Conservation (phyloP, 148 eudicot species). For the Diospyros lotus region DNA sequence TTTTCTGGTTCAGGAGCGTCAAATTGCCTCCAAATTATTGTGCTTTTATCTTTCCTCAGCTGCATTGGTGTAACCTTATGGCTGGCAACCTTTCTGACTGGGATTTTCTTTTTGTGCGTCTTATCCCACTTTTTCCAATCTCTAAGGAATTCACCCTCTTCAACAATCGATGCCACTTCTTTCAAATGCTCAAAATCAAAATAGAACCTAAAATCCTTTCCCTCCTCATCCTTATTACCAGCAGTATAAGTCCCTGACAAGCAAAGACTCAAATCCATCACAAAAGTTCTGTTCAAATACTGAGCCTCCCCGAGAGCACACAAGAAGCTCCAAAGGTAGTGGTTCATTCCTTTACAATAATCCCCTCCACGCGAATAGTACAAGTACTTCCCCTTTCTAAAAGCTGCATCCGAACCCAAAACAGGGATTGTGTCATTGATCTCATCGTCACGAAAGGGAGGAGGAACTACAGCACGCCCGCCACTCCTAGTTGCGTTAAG, state of each 20-base stretch:
- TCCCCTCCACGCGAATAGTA: constrained; percentile 97
- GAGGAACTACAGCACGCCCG: constrained; percentile 24
- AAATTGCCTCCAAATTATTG: constrained; percentile 90
- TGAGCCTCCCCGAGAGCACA: constrained; percentile 96
- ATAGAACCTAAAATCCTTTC: constrained; percentile 86
- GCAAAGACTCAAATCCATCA: constrained; percentile 85
- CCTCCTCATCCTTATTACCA: constrained; percentile 76
- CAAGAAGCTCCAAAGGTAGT: constrained; percentile 86
- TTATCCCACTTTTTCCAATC: constrained; percentile 84
- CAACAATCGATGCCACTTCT: constrained; percentile 73
- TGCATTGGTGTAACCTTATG: constrained; percentile 77
- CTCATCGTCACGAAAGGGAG: constrained; percentile 46
- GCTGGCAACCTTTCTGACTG: constrained; percentile 57
- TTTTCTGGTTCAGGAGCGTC: constrained; percentile 90
- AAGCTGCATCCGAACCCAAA: constrained; percentile 49
- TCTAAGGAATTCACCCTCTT: constrained; percentile 65
- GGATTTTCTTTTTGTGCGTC: constrained; percentile 59
- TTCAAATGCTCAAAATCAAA: constrained; percentile 94
- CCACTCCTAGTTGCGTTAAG: constrained; percentile 20
- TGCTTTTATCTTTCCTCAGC: constrained; percentile 67
- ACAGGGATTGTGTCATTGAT: constrained; percentile 81
- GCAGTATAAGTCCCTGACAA: constrained; percentile 55
- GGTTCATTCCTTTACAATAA: constrained; percentile 95
- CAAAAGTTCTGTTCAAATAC: constrained; percentile 83
- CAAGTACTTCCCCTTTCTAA: constrained; percentile 72